These are phyloP conservation scores for Andrographis paniculata DNA, from an alignment of 305 asterid genomes.

Conservation along the genomic window DNA sequence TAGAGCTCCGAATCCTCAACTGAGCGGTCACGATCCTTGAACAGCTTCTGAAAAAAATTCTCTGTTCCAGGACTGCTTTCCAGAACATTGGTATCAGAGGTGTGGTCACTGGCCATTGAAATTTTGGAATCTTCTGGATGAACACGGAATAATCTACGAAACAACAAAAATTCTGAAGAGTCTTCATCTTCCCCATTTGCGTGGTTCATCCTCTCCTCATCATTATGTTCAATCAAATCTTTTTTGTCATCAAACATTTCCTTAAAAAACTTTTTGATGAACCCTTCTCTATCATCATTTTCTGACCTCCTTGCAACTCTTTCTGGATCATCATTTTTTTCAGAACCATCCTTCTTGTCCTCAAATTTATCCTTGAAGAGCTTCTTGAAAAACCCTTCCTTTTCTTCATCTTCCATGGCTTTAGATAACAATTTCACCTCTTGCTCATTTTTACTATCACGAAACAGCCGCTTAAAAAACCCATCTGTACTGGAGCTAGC, in stretches of 20 bases:
- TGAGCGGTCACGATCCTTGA: slow-evolving; percentile 76
- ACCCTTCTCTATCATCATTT: slow-evolving; percentile 60
- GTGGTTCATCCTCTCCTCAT: slow-evolving; percentile 41
- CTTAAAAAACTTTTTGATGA: slow-evolving; percentile 51
- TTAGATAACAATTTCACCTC: slow-evolving; percentile 43
- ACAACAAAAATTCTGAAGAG: slow-evolving; percentile 52
- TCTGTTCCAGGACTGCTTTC: slow-evolving; percentile 86
- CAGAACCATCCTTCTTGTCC: slow-evolving; percentile 50
- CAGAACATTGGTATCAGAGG: slow-evolving; percentile 27
- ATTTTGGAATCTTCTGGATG: slow-evolving; percentile 62
- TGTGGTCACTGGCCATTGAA: slow-evolving; percentile 29
- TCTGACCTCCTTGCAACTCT: slow-evolving; percentile 37
- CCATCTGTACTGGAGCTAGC: slow-evolving; percentile 46
- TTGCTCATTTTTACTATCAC: slow-evolving; percentile 48
- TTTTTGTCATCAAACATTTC: slow-evolving; percentile 61
- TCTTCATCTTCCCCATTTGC: slow-evolving; percentile 53
- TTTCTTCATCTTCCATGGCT: slow-evolving; percentile 53
- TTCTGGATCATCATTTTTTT: slow-evolving; percentile 39
- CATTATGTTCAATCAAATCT: slow-evolving; percentile 27
- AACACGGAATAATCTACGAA: slow-evolving; percentile 60
- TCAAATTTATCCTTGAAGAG: slow-evolving; percentile 53
- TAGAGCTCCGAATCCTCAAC: slow-evolving; percentile 72
- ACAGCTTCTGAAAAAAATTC: slow-evolving; percentile 64
- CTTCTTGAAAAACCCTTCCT: slow-evolving; percentile 59
- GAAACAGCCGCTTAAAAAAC: slow-evolving; percentile 56